Percentiles rank a stretch among this genome's conserved stretches.
Evolutionary conservation across 177 flowering plant genomes (phyloP).

Genomic region (Vitis hybrid): DNA sequence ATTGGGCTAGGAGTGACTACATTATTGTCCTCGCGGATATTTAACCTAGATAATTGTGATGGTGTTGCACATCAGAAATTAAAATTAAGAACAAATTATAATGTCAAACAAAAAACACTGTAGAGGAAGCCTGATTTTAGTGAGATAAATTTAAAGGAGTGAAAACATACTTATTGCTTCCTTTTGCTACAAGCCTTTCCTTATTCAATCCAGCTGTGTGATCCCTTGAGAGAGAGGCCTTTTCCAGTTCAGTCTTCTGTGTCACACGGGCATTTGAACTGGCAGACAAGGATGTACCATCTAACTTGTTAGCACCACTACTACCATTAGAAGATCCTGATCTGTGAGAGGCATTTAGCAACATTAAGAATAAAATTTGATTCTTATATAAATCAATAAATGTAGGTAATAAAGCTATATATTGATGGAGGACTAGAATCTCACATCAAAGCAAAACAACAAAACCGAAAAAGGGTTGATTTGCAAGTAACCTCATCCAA

Average conservation of each 20-base stretch:
- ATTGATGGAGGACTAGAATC: too few species aligned
- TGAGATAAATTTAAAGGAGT: neutral
- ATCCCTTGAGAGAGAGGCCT: conserved; percentile 44
- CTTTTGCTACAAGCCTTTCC: conserved; percentile 51
- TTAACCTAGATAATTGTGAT: conserved; percentile 35
- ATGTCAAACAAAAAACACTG: neutral
- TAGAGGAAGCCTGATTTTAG: neutral
- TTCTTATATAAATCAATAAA: neutral
- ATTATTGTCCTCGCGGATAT: conserved; percentile 47
- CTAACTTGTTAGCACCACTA: conserved; percentile 44
- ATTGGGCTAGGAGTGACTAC: conserved; percentile 36
- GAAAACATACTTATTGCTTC: conserved; percentile 49
- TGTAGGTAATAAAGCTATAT: too few species aligned
- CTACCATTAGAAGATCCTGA: conserved; percentile 48
- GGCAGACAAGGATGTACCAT: conserved; percentile 39
- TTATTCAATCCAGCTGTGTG: conserved; percentile 41
- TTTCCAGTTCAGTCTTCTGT: conserved; percentile 55
- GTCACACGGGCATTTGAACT: conserved; percentile 33
- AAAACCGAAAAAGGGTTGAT: too few species aligned
- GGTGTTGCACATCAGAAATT: neutral
- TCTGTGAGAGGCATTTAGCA: conserved; percentile 35
- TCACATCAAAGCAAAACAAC: too few species aligned
- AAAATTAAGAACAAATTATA: neutral
- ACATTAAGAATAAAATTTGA: neutral
- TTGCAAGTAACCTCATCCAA: neutral